Evolutionary conservation across 192 early-diverging fungal genomes (phyloP).

Genomic region (Fimicolochytrium jonesii): DNA sequence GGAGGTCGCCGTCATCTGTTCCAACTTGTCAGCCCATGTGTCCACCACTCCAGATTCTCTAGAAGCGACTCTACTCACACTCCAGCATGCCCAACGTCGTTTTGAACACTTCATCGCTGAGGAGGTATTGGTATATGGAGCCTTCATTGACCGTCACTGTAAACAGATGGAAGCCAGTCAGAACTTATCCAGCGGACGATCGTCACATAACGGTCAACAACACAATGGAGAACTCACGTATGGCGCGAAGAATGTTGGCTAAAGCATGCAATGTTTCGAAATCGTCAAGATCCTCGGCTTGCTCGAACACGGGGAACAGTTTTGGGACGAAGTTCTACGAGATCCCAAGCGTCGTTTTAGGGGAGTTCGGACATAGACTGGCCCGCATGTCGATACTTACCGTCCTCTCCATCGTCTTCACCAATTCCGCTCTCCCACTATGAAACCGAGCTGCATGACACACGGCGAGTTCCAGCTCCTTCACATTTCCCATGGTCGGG

Average conservation of each 20-base stretch:
- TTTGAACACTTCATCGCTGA: constrained; percentile 72
- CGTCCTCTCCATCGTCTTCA: constrained; percentile 53
- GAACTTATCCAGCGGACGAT: too few relatives aligned
- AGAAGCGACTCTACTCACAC: constrained; percentile 46
- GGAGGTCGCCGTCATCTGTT: constrained; percentile 72
- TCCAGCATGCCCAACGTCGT: constrained; percentile 79
- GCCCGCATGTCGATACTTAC: constrained; percentile 29
- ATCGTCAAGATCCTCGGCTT: constrained; percentile 87
- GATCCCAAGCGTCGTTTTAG: neutral
- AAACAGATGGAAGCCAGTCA: too few relatives aligned
- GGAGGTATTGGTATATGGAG: constrained; percentile 65
- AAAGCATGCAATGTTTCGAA: constrained; percentile 72
- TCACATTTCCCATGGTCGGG: constrained; percentile 65
- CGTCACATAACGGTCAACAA: neutral
- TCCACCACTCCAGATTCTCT: neutral
- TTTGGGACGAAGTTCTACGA: constrained; percentile 70
- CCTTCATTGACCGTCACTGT: constrained; percentile 76
- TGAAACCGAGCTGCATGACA: constrained; percentile 48
- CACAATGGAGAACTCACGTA: constrained; percentile 52
- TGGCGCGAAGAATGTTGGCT: constrained; percentile 67
- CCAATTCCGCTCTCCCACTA: constrained; percentile 62
- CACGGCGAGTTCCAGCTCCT: constrained; percentile 67
- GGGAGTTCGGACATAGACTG: neutral
- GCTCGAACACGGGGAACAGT: constrained; percentile 50
- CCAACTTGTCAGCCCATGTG: too few relatives aligned